Conservation (phyloP, 805 yeast species). For the Kluyveromyces starmeri region DNA sequence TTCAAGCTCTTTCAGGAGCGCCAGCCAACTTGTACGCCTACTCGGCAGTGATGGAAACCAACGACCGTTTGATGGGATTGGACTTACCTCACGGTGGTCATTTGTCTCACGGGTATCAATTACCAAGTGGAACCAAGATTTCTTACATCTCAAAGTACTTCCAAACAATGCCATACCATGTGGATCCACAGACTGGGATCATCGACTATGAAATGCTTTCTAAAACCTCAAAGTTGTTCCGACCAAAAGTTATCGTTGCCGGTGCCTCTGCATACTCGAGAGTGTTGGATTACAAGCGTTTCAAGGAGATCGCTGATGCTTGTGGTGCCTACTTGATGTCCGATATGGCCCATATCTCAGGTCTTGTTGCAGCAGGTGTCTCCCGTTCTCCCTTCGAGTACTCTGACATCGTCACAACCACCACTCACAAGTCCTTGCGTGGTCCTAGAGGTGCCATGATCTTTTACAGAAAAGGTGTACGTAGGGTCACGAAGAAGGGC, state of each 20-base stretch:
- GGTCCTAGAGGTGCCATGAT: constrained; percentile 99
- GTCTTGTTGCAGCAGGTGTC: constrained; percentile 90
- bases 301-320: constrained; percentile 83
- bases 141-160: constrained; percentile 89
- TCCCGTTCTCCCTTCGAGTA: constrained; percentile 87
- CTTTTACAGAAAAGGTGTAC: constrained; percentile 90
- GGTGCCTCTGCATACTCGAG: constrained; percentile 97
- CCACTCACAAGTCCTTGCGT: constrained; percentile 94
- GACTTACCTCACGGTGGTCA: constrained; percentile 99
- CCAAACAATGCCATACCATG: constrained; percentile 96
- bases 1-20: constrained; percentile 90
- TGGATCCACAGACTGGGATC: constrained; percentile 75
- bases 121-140: constrained; percentile 72
- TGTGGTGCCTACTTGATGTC: constrained; percentile 89
- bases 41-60: constrained; percentile 79
- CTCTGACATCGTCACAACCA: constrained; percentile 95
- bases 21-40: constrained; percentile 94
- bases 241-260: constrained; percentile 93
- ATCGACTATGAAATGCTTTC: constrained; percentile 87
- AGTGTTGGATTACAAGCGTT: constrained; percentile 79
- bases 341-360: constrained; percentile 98
- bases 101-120: constrained; percentile 94
- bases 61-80: constrained; percentile 93
- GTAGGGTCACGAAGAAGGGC: constrained; percentile 75
- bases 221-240: constrained; percentile 72